Conservation (phyloP, 2,329 filamentous ascomycete species). For the Graphiopsis chlorocephala region DNA sequence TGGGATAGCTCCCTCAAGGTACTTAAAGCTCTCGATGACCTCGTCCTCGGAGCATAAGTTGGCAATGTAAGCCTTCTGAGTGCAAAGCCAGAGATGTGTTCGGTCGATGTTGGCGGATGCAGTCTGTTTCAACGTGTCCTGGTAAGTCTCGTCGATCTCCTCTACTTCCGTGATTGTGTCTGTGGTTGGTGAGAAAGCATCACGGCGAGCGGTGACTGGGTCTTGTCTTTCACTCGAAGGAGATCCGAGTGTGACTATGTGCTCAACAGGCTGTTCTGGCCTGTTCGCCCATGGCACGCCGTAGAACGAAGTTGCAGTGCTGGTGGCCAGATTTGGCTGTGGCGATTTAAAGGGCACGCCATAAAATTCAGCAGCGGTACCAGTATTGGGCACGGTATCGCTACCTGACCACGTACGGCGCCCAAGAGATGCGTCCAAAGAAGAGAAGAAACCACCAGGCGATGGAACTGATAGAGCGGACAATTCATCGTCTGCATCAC, state of each 20-base stretch:
- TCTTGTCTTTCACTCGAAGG: slow-evolving; percentile 44
- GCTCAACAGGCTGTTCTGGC: slow-evolving; percentile 56
- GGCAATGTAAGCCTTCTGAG: slow-evolving; percentile 67
- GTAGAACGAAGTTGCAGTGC: slow-evolving; percentile 88
- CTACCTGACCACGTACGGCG: slow-evolving; percentile 77
- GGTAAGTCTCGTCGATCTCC: slow-evolving; percentile 67
- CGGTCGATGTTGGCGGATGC: slow-evolving; percentile 75
- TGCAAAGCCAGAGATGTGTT: slow-evolving; percentile 80
- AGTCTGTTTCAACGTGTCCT: slow-evolving; percentile 67
- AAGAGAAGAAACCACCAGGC: slow-evolving; percentile 87
- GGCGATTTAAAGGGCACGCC: slow-evolving; percentile 67
- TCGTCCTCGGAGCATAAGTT: slow-evolving; percentile 32
- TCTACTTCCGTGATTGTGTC: slow-evolving; percentile 39
- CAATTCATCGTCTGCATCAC: slow-evolving; percentile 59
- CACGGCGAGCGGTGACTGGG: slow-evolving; percentile 65
- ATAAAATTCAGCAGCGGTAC: slow-evolving; percentile 91
- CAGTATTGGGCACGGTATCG: slow-evolving; percentile 69
- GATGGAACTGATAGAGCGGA: slow-evolving; percentile 86
- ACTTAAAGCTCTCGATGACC: slow-evolving; percentile 29
- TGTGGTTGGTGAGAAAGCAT: slow-evolving; percentile 39
- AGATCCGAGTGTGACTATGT: slow-evolving; percentile 59
- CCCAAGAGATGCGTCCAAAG: slow-evolving; percentile 65
- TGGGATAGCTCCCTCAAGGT: slow-evolving; percentile 30
- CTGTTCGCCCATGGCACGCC: slow-evolving; percentile 65
- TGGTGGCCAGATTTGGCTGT: slow-evolving; percentile 65